Percentiles rank a stretch among this genome's conserved stretches.
Evolutionary conservation across 2,329 filamentous ascomycete species (phyloP).

Genomic region (Aspergillus sp.): DNA sequence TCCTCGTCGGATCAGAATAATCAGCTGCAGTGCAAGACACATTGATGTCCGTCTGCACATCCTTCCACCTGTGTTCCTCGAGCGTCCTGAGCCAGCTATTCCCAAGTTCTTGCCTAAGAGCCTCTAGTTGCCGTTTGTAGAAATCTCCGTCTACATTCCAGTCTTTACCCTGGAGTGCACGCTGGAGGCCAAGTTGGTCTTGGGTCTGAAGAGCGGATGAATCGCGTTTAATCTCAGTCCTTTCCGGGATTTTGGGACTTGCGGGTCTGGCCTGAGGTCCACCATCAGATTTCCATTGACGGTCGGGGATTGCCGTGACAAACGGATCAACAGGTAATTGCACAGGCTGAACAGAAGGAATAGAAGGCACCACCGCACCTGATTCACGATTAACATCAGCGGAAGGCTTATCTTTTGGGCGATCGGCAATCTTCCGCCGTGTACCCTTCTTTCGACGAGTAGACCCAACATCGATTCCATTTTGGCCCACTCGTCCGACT

Average conservation of each 20-base stretch:
- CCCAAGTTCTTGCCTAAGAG: slow-evolving; percentile 79
- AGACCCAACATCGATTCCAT: slow-evolving; percentile 35
- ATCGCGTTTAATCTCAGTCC: slow-evolving; percentile 21
- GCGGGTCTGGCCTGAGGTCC: slow-evolving; percentile 30
- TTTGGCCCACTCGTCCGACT: slow-evolving; percentile 18
- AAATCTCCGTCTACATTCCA: slow-evolving; percentile 64
- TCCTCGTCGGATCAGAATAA: slow-evolving; percentile 33
- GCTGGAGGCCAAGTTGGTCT: slow-evolving; percentile 25
- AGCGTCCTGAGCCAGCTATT: slow-evolving; percentile 84
- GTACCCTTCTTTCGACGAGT: slow-evolving; percentile 52
- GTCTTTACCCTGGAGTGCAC: slow-evolving; percentile 30
- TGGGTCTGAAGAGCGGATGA: slow-evolving; percentile 18
- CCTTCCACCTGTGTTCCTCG: slow-evolving; percentile 69
- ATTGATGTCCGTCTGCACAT: slow-evolving; percentile 32
- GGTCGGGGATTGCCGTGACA: slow-evolving; percentile 28
- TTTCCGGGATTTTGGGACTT: slow-evolving; percentile 24
- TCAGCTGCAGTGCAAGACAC: slow-evolving; percentile 33
- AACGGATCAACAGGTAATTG: slow-evolving; percentile 30
- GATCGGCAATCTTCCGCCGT: slow-evolving; percentile 59
- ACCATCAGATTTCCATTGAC: slow-evolving; percentile 35
- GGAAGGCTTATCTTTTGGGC: slow-evolving; percentile 49
- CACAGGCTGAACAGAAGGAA: slow-evolving; percentile 33
- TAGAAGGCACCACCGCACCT: slow-evolving; percentile 32
- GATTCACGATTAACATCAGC: slow-evolving; percentile 33
- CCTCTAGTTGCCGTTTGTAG: slow-evolving; percentile 86